Evolutionary conservation across 2,329 filamentous ascomycete species (phyloP), one percentile per base, ranked within the genome.

Genomic region (Paramyrothecium sp.): DNA sequence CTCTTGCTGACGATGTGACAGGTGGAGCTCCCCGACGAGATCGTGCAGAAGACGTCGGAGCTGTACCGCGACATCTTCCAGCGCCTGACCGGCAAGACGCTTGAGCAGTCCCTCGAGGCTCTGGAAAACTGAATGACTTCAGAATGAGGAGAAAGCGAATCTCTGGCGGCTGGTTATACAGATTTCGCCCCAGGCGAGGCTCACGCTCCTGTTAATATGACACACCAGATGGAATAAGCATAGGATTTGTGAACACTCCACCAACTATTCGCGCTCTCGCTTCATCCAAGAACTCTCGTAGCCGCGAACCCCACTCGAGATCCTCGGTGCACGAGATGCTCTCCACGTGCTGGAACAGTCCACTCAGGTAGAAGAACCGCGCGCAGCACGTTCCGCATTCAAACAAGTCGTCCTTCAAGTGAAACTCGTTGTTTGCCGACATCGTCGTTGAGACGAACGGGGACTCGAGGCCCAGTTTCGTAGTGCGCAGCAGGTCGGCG

Each of bases 21-120:
- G 26, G 89, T 94, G 2, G 76, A 75, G 54, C 88, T 97, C 78
- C 87, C 90, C 0, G 81, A 87, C n/a, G 88, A 92, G 50, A 81
- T 96, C 56, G 85, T 87, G 19, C 69, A 77, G 63, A 83, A 85
- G 68, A 96, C 92, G 3, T 81, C 81, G 38, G 81, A 79, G 57
- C 90, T 90, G 74, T 96, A 96, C 70, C 77, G 76, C 62, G 90
- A 96, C 71, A 91, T 89, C 0, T 96, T 86, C 73, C 78, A 86
- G 74, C 82, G 79, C 74, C 75, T 91, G 63, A 88, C 85, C 3
- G 86, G 86, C 17, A 76, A 78, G 63, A 75, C 74, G 55, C 77
- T 79, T 58, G 70, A 73, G 51, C 66, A 74, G 38, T 44, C 38
- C n/a, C 13, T 44, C 13, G 38, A 44, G 38, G 38, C 38, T 44